These are phyloP conservation scores for Rhizopogon rudus DNA, from an alignment of 768 basidiomycete genomes.

Conservation along the genomic window DNA sequence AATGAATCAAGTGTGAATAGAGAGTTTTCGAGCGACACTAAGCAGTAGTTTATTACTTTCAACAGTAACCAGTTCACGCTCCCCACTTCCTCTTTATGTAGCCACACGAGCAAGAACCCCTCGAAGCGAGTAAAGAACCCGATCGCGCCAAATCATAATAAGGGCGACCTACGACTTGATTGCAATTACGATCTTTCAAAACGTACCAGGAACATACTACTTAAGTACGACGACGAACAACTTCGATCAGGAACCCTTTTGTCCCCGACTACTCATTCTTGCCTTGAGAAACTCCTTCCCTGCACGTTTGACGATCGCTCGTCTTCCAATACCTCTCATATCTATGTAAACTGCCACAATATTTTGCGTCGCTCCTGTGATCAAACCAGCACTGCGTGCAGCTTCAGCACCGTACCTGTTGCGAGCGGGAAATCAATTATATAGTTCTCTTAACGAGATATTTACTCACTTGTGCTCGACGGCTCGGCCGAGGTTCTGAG, in stretches of 20 bases:
- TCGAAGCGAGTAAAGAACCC: too few species aligned
- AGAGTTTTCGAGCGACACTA: too few species aligned
- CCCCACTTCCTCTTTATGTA: too few species aligned
- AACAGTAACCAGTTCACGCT: too few species aligned
- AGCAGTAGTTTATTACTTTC: too few species aligned
- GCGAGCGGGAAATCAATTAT: not conserved
- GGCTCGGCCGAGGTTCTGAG: constrained; percentile 41
- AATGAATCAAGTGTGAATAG: too few species aligned
- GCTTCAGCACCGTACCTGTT: constrained; percentile 59
- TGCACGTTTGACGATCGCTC: constrained; percentile 60
- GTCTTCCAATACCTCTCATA: constrained; percentile 63
- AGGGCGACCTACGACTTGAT: too few species aligned
- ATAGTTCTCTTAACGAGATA: not conserved
- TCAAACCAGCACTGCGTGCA: constrained; percentile 49
- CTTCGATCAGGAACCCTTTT: not conserved
- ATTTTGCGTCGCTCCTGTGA: constrained; percentile 65
- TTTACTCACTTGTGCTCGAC: constrained; percentile 52
- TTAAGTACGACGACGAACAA: not conserved
- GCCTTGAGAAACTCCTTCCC: constrained; percentile 56
- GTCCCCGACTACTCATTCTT: constrained; percentile 15
- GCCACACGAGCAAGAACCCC: too few species aligned
- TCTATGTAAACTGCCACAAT: constrained; percentile 76
- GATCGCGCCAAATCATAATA: too few species aligned
- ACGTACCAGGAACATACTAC: too few species aligned
- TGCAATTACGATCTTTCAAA: too few species aligned